These are phyloP conservation scores for Clonostachys byssicola DNA, from an alignment of 2,329 filamentous ascomycete genomes.

Conservation along the genomic window DNA sequence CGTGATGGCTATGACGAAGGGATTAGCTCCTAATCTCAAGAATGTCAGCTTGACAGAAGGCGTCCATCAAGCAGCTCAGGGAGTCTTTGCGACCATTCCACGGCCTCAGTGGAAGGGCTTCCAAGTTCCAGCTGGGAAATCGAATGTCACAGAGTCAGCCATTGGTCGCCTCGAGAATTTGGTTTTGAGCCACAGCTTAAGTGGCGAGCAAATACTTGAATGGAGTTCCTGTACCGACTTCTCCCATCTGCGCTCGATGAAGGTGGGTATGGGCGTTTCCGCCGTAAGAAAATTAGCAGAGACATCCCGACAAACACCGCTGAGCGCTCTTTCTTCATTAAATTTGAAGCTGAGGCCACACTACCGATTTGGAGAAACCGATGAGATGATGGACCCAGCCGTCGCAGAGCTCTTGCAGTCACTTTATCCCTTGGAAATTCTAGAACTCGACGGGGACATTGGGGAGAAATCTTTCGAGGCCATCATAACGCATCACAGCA, in stretches of 20 bases:
- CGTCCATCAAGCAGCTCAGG: not conserved
- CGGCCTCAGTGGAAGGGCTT: too few species aligned
- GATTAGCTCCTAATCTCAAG: slow-evolving; percentile 1
- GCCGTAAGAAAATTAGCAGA: not conserved
- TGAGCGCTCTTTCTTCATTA: not conserved
- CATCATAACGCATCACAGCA: not conserved
- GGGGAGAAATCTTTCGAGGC: not conserved
- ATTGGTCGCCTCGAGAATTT: not conserved
- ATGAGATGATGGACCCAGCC: not conserved
- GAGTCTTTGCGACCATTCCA: too few species aligned
- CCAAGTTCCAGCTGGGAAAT: too few species aligned
- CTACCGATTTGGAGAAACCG: not conserved
- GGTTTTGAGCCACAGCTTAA: not conserved
- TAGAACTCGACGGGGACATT: not conserved
- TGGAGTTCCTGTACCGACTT: not conserved
- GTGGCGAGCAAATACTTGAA: not conserved
- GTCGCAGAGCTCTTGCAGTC: not conserved
- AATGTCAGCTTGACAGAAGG: not conserved
- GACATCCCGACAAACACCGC: not conserved
- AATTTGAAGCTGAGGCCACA: not conserved
- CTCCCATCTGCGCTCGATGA: not conserved
- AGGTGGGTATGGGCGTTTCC: not conserved
- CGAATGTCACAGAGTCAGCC: not conserved
- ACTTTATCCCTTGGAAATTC: not conserved
- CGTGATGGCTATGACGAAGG: slow-evolving; percentile 1